Percentiles rank a stretch among this genome's conserved stretches.
Conservation (phyloP, 441 rosid species). For the Jatropha multifida region DNA sequence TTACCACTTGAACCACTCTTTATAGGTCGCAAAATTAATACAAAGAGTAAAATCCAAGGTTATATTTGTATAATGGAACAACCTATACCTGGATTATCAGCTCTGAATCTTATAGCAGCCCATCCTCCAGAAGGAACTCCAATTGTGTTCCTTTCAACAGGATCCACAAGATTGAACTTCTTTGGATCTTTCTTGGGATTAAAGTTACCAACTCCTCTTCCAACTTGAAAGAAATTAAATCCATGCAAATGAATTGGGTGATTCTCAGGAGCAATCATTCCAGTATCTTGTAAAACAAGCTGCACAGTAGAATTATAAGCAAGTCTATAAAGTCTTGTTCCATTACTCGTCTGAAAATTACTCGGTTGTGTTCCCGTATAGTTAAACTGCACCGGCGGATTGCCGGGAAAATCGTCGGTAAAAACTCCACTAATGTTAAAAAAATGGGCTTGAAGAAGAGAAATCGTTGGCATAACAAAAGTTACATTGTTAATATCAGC, state of each 20-base stretch:
- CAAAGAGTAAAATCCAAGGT: too few relatives aligned
- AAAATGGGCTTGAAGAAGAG: conserved; percentile 79
- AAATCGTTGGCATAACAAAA: conserved; percentile 71
- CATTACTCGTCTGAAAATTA: conserved; percentile 52
- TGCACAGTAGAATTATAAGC: conserved; percentile 71
- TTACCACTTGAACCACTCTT: too few relatives aligned
- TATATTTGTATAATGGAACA: background rate
- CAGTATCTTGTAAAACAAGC: conserved; percentile 80
- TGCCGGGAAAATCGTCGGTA: conserved; percentile 74
- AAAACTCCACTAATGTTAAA: conserved; percentile 70
- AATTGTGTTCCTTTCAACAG: conserved; percentile 87
- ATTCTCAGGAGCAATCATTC: conserved; percentile 65
- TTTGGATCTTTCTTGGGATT: conserved; percentile 55
- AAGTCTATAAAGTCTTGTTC: conserved; percentile 69
- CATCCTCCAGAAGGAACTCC: conserved; percentile 95
- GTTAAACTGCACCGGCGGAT: conserved; percentile 54
- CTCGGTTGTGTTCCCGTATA: conserved; percentile 58
- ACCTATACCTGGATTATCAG: conserved; percentile 81
- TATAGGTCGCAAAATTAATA: too few relatives aligned
- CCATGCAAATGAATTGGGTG: conserved; percentile 93
- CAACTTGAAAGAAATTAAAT: conserved; percentile 69
- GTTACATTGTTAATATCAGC: conserved; percentile 77
- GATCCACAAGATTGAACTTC: conserved; percentile 78
- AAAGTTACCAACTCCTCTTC: conserved; percentile 73
- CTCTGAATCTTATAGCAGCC: conserved; percentile 81